phyloP scores from a whole-genome alignment of 169 alveolate species.

The Eimeria maxima region DNA sequence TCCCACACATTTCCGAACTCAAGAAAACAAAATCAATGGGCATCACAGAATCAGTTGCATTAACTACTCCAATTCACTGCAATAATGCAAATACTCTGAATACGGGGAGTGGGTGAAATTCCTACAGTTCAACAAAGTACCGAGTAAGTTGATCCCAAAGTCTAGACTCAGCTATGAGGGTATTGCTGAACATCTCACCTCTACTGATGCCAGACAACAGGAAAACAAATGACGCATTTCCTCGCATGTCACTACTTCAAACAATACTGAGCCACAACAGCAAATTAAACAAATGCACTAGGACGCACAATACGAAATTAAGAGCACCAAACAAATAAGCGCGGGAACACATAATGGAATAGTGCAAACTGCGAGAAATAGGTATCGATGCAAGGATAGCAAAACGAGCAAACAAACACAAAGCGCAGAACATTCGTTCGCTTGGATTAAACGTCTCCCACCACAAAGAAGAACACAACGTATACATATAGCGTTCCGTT shows the following conservation, averaged over 20 bases:
- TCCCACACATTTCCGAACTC: no score
- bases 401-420: no score
- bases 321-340: no score
- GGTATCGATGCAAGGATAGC: no score
- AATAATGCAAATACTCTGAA: neutral
- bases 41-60: neutral
- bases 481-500: no score
- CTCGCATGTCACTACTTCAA: slow-evolving; percentile 36
- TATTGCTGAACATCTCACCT: slow-evolving; percentile 5
- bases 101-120: neutral
- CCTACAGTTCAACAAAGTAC: neutral
- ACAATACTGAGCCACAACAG: neutral
- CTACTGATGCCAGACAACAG: slow-evolving; percentile 37
- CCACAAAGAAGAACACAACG: no score
- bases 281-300: neutral
- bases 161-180: neutral
- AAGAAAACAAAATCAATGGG: neutral
- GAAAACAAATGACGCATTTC: slow-evolving; percentile 67
- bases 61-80: neutral
- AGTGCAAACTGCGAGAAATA: no score
- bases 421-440: no score
- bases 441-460: no score
- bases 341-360: no score
- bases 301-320: no score
- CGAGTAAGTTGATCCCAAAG: neutral